Conservation (phyloP, 2,329 filamentous ascomycete species). For the Hymenoscyphus repandus region DNA sequence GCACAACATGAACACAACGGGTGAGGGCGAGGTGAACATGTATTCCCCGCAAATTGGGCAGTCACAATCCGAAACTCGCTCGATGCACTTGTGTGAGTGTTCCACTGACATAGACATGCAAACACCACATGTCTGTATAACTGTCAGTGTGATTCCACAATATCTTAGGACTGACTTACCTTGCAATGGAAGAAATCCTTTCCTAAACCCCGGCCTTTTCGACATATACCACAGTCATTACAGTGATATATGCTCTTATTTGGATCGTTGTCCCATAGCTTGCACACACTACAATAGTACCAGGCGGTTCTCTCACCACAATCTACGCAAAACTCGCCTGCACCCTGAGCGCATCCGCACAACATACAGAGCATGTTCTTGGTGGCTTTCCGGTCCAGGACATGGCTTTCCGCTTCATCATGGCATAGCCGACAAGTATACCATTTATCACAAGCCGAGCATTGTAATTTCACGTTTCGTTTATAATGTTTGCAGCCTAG, state of each 20-base stretch:
- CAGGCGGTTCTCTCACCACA: slow-evolving; percentile 76
- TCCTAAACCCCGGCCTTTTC: slow-evolving; percentile 82
- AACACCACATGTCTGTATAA: slow-evolving; percentile 74
- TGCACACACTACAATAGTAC: slow-evolving; percentile 93
- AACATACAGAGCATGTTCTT: slow-evolving; percentile 98
- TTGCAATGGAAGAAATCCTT: slow-evolving; percentile 99
- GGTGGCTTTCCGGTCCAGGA: slow-evolving; percentile 74
- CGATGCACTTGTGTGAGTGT: slow-evolving; percentile 85
- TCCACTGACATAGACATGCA: slow-evolving; percentile 89
- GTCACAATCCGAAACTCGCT: slow-evolving; percentile 88
- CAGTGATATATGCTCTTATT: slow-evolving; percentile 95
- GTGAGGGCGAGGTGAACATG: slow-evolving; percentile 84
- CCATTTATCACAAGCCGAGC: slow-evolving; percentile 83
- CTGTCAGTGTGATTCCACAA: slow-evolving; percentile 1
- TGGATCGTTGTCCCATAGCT: slow-evolving; percentile 92
- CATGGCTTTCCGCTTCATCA: slow-evolving; percentile 74
- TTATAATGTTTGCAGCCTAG: slow-evolving; percentile 91
- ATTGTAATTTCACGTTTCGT: slow-evolving; percentile 93
- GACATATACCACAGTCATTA: slow-evolving; percentile 90
- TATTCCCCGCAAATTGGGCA: slow-evolving; percentile 97
- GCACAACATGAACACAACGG: slow-evolving; percentile 90
- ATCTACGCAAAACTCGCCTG: slow-evolving; percentile 68
- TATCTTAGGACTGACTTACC: slow-evolving; percentile 43
- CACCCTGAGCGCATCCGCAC: slow-evolving; percentile 79
- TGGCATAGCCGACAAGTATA: slow-evolving; percentile 95